Evolutionary conservation across 352 stramenopile species (phyloP).

Genomic region (Pythium myriotylum): DNA sequence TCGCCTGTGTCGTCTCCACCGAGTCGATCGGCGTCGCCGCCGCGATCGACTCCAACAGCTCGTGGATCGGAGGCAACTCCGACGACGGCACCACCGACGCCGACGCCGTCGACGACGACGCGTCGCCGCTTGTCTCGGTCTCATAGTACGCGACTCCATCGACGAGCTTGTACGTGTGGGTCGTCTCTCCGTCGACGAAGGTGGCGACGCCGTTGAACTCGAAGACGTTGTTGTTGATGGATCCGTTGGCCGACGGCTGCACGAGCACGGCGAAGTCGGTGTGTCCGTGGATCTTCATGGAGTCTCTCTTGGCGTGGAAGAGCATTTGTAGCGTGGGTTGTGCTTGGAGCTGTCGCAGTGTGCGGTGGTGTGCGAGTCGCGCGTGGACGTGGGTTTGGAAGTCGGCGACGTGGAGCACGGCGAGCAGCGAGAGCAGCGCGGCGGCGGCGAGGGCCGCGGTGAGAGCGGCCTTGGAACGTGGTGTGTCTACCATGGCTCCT

Average conservation of each 20-base stretch:
- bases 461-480: slow-evolving; percentile 7
- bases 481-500: not conserved
- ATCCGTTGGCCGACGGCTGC: slow-evolving; percentile 24
- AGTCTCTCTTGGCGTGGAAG: slow-evolving; percentile 53
- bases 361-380: slow-evolving; percentile 44
- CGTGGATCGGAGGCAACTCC: slow-evolving; percentile 28
- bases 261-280: slow-evolving; percentile 48
- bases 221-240: slow-evolving; percentile 20
- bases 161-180: slow-evolving; percentile 44
- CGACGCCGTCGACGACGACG: not conserved
- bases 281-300: slow-evolving; percentile 54
- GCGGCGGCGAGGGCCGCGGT: slow-evolving; percentile 1
- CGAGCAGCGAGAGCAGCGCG: slow-evolving; percentile 14
- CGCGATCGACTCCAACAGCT: slow-evolving; percentile 38
- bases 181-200: slow-evolving; percentile 34
- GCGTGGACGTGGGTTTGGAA: slow-evolving; percentile 39
- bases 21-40: slow-evolving; percentile 34
- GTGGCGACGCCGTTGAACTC: slow-evolving; percentile 46
- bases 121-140: too few relatives aligned
- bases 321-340: slow-evolving; percentile 29
- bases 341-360: slow-evolving; percentile 40
- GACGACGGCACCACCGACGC: slow-evolving; percentile 8
- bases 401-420: slow-evolving; percentile 8
- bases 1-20: slow-evolving; percentile 41
- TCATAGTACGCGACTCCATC: slow-evolving; percentile 30